phyloP scores from a whole-genome alignment of 352 stramenopile genomes.

The Phytopythium cucurbitacearum region DNA sequence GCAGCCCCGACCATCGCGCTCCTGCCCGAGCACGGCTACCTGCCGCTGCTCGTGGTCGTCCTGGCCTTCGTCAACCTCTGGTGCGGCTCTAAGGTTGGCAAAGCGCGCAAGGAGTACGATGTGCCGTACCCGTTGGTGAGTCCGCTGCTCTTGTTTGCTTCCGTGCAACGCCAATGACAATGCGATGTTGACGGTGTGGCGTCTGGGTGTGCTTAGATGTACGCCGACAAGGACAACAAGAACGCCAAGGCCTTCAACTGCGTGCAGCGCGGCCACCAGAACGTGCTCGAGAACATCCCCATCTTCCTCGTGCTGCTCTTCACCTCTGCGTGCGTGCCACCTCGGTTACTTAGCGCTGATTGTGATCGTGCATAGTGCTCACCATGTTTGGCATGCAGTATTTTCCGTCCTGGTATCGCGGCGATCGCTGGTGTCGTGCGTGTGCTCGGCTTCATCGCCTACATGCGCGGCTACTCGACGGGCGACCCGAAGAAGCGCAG shows the following conservation, averaged over 20 bases:
- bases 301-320: conserved; percentile 33
- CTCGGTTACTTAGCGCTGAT: neutral
- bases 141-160: neutral
- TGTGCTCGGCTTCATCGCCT: conserved; percentile 38
- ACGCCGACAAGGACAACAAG: conserved; percentile 64
- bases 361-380: neutral
- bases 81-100: conserved; percentile 43
- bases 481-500: conserved; percentile 35
- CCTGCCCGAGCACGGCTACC: conserved; percentile 42
- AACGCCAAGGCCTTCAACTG: conserved; percentile 79
- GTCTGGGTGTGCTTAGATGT: conserved; percentile 16
- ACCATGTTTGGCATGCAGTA: conserved; percentile 10
- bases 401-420: conserved; percentile 37
- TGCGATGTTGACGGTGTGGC: neutral
- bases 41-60: conserved; percentile 47
- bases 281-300: conserved; percentile 66
- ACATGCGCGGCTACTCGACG: conserved; percentile 31
- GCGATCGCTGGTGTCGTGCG: conserved; percentile 27
- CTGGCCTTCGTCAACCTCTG: conserved; percentile 48
- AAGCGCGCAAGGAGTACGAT: conserved; percentile 62
- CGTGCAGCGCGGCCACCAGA: conserved; percentile 78
- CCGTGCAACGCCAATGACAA: neutral
- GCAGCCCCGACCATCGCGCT: conserved; percentile 15
- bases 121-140: conserved; percentile 49
- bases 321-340: conserved; percentile 28